Conservation (phyloP, 1,139 yeast species). For the Kodamaea suecica region DNA sequence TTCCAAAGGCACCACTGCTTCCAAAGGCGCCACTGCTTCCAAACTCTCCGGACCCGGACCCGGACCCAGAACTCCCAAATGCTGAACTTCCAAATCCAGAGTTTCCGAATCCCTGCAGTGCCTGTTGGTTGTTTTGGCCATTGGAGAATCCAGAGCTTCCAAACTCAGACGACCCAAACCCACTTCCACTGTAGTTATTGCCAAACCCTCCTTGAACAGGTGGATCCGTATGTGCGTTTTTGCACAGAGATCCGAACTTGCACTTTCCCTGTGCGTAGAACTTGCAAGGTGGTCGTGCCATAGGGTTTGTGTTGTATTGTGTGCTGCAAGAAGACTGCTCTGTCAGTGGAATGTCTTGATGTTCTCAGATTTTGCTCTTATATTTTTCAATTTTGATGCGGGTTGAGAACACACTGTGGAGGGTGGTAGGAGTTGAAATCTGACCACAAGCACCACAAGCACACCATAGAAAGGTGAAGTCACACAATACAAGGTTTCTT, state of each 20-base stretch:
- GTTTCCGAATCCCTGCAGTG: slow-evolving; percentile 4
- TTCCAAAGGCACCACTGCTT: slow-evolving; percentile 5
- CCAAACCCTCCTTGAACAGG: slow-evolving; percentile 8
- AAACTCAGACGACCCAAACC: slow-evolving; percentile 13
- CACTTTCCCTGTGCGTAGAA: slow-evolving; percentile 24
- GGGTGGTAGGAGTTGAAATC: too few species aligned
- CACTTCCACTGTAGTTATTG: slow-evolving; percentile 3
- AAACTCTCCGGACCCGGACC: slow-evolving; percentile 4
- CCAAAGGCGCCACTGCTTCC: slow-evolving; percentile 7
- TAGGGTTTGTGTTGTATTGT: not conserved
- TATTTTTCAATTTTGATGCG: too few species aligned
- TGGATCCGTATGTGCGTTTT: slow-evolving; percentile 18
- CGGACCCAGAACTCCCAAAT: slow-evolving; percentile 1
- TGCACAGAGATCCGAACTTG: slow-evolving; percentile 23
- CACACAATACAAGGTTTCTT: too few species aligned
- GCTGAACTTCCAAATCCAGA: slow-evolving; percentile 4
- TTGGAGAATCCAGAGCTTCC: slow-evolving; percentile 10
- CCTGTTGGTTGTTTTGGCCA: slow-evolving; percentile 1
- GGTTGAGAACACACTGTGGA: too few species aligned
- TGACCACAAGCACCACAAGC: too few species aligned
- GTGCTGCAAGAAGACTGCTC: not conserved
- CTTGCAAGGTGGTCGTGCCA: slow-evolving; percentile 14
- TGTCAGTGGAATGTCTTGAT: too few species aligned
- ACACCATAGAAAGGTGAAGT: too few species aligned
- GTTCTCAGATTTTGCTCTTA: too few species aligned